Evolutionary conservation across 768 basidiomycete species (phyloP).

Genomic region (Amanita molliuscula): DNA sequence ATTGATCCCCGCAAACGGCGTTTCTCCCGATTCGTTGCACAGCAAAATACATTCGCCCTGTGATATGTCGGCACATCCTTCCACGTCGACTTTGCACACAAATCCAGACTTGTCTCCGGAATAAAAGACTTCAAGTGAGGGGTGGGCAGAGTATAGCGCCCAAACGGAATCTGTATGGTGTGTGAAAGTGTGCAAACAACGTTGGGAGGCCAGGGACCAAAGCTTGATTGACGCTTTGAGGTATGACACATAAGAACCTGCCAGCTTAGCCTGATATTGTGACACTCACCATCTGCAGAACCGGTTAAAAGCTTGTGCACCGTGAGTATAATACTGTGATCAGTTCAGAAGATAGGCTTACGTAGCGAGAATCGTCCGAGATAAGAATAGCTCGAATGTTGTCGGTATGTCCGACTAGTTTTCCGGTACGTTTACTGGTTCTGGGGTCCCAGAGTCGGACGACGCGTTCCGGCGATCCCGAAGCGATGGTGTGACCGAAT

Average conservation of each 20-base stretch:
- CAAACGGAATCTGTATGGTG: constrained; percentile 94
- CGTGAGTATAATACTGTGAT: constrained; percentile 2
- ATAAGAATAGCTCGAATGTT: constrained; percentile 88
- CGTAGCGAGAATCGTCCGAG: constrained; percentile 85
- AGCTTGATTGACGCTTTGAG: constrained; percentile 70
- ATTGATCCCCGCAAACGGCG: constrained; percentile 39
- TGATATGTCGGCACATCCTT: constrained; percentile 66
- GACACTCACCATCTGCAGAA: constrained; percentile 55
- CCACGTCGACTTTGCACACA: constrained; percentile 87
- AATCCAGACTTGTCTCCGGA: constrained; percentile 90
- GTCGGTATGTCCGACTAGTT: constrained; percentile 94
- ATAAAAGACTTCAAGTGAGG: constrained; percentile 81
- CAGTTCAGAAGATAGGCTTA: constrained; percentile 29
- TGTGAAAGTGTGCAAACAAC: constrained; percentile 92
- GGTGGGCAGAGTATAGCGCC: constrained; percentile 84
- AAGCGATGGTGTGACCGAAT: constrained; percentile 71
- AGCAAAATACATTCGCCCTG: constrained; percentile 87
- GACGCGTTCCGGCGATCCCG: constrained; percentile 87
- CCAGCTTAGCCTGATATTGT: constrained; percentile 1
- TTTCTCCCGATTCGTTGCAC: constrained; percentile 47
- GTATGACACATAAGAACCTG: neutral
- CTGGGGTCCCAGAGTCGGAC: constrained; percentile 92
- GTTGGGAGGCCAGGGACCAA: constrained; percentile 85
- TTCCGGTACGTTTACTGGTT: constrained; percentile 67
- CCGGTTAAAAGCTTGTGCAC: constrained; percentile 61